These are phyloP conservation scores for Colletotrichum sp. DNA, from an alignment of 2,329 filamentous ascomycete genomes.

Conservation along the genomic window DNA sequence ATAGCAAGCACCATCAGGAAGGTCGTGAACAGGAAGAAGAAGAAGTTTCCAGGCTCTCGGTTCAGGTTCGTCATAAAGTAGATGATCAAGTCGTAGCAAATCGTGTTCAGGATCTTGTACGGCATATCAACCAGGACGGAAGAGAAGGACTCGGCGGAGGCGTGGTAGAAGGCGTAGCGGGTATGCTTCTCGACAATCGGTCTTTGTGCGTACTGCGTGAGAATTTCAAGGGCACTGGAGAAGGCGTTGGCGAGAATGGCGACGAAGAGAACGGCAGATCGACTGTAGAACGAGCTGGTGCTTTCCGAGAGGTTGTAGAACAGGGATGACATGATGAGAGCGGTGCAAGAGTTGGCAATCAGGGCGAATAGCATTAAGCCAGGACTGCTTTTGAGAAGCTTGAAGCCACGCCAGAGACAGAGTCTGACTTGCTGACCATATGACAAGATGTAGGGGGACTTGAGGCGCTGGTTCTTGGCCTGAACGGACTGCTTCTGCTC, in stretches of 20 bases:
- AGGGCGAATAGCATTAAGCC: constrained; percentile 40
- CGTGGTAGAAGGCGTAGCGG: constrained; percentile 36
- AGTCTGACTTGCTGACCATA: constrained; percentile 49
- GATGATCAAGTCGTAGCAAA: constrained; percentile 64
- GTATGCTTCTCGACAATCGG: constrained; percentile 31
- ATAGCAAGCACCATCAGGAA: constrained; percentile 44
- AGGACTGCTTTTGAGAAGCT: constrained; percentile 43
- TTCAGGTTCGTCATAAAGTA: constrained; percentile 71
- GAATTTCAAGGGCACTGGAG: constrained; percentile 33
- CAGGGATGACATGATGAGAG: constrained; percentile 55
- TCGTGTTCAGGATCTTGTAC: constrained; percentile 47
- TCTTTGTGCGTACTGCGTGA: constrained; percentile 27
- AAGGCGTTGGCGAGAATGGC: constrained; percentile 59
- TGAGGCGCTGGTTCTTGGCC: constrained; percentile 45
- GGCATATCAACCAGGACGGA: constrained; percentile 18
- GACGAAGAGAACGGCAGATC: constrained; percentile 55
- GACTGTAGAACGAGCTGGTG: constrained; percentile 48
- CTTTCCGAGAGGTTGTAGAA: constrained; percentile 50
- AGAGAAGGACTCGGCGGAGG: constrained; percentile 22
- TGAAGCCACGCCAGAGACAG: constrained; percentile 45
- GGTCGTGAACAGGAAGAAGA: constrained; percentile 52
- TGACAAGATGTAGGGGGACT: constrained; percentile 53
- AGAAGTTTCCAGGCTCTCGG: constrained; percentile 57
- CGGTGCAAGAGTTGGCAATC: constrained; percentile 49
- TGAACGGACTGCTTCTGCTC: constrained; percentile 7